Evolutionary conservation across 306 rosid genomes (phyloP).

Genomic region (Prinsepia uniflora): DNA sequence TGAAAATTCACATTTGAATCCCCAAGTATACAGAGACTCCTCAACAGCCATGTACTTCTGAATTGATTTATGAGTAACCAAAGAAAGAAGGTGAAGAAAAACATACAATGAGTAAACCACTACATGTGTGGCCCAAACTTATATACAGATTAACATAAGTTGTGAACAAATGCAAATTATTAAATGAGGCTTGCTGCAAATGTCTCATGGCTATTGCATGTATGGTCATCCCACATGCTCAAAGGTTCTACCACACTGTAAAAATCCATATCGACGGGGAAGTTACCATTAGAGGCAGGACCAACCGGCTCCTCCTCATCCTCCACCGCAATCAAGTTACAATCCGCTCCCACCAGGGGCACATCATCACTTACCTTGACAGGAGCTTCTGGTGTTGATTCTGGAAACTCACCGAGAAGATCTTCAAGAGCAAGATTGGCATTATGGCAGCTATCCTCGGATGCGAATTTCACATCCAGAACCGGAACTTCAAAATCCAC

Average conservation of each 20-base stretch:
- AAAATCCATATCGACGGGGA: slow-evolving; percentile 40
- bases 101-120: background rate
- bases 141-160: slow-evolving; percentile 22
- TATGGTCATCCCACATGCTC: slow-evolving; percentile 26
- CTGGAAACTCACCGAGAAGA: slow-evolving; percentile 40
- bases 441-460: slow-evolving; percentile 24
- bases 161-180: slow-evolving; percentile 9
- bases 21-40: background rate
- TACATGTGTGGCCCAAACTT: background rate
- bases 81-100: background rate
- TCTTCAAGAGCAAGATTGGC: slow-evolving; percentile 42
- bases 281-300: slow-evolving; percentile 21
- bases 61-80: background rate
- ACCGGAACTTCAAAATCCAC: slow-evolving; percentile 63
- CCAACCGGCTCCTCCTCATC: slow-evolving; percentile 27
- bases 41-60: background rate
- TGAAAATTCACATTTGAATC: background rate
- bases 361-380: slow-evolving; percentile 30
- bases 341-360: slow-evolving; percentile 24
- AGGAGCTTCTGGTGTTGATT: slow-evolving; percentile 27
- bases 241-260: slow-evolving; percentile 33
- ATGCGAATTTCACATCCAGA: slow-evolving; percentile 65
- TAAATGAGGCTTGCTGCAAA: slow-evolving; percentile 49
- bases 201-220: slow-evolving; percentile 38
- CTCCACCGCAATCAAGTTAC: slow-evolving; percentile 51